These are phyloP conservation scores for Trametes cubensis DNA, from an alignment of 768 basidiomycete genomes.

Conservation along the genomic window DNA sequence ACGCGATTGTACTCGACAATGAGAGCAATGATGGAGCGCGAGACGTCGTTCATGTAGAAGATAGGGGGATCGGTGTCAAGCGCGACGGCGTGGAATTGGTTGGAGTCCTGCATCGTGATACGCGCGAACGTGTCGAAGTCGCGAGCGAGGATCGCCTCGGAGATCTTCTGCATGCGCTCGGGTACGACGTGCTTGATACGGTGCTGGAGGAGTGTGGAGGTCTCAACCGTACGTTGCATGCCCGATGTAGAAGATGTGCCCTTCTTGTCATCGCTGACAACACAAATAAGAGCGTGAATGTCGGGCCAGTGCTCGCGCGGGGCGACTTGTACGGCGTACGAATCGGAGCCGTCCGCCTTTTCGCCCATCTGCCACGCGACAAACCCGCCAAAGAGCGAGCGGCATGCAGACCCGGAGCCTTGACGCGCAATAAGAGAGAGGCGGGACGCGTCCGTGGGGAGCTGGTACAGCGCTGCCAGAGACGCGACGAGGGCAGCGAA, in stretches of 20 bases:
- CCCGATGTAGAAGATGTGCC: slow-evolving; percentile 93
- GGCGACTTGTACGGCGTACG: slow-evolving; percentile 85
- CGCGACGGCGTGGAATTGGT: slow-evolving; percentile 97
- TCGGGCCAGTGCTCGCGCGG: slow-evolving; percentile 89
- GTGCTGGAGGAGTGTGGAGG: slow-evolving; percentile 83
- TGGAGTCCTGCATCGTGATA: slow-evolving; percentile 97
- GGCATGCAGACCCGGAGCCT: slow-evolving; percentile 96
- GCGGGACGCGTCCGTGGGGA: slow-evolving; percentile 74
- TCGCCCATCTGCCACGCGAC: slow-evolving; percentile 91
- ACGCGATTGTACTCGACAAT: slow-evolving; percentile 93
- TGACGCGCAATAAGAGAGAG: slow-evolving; percentile 96
- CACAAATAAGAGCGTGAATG: slow-evolving; percentile 95
- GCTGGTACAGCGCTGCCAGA: slow-evolving; percentile 81
- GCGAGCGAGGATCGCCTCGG: slow-evolving; percentile 70
- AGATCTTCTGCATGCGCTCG: slow-evolving; percentile 79
- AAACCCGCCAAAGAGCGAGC: slow-evolving; percentile 95
- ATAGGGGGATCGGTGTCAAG: slow-evolving; percentile 97
- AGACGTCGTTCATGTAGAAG: slow-evolving; percentile 99
- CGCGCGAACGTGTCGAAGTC: slow-evolving; percentile 90
- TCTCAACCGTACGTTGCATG: slow-evolving; percentile 98
- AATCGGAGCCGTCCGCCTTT: slow-evolving; percentile 74
- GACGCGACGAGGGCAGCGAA: slow-evolving; percentile 95
- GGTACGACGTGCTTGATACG: slow-evolving; percentile 89
- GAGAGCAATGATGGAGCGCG: slow-evolving; percentile 86
- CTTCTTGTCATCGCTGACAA: slow-evolving; percentile 95